Percentiles rank a stretch among this genome's conserved stretches.
These are phyloP conservation scores for Ambrosiella cleistominuta DNA, from an alignment of 2,329 filamentous ascomycete species.

Conservation along the genomic window DNA sequence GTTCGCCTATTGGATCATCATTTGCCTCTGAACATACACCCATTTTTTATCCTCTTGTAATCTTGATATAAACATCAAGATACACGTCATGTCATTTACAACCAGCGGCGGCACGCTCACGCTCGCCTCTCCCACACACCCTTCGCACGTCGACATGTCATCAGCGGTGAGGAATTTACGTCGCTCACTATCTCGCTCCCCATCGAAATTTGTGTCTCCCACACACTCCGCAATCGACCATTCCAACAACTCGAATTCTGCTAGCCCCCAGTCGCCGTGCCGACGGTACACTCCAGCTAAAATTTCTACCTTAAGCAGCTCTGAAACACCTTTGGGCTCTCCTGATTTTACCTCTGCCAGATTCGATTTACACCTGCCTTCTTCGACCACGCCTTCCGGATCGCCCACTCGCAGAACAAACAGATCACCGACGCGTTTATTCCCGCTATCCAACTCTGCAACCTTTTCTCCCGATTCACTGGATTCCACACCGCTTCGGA, in stretches of 20 bases:
- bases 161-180: constrained; percentile 68
- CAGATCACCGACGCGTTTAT: constrained; percentile 10
- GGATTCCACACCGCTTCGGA: constrained; percentile 26
- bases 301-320: constrained; percentile 8
- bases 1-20: too few relatives aligned
- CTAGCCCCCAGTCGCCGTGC: constrained; percentile 35
- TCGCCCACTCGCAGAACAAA: constrained; percentile 16
- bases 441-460: constrained; percentile 14
- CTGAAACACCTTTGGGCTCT: constrained; percentile 4
- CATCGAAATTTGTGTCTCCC: constrained; percentile 51
- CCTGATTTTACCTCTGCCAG: constrained; percentile 2
- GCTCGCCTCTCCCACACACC: constrained; percentile 69
- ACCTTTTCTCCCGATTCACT: constrained; percentile 40
- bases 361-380: constrained; percentile 3
- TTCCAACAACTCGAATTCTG: constrained; percentile 37
- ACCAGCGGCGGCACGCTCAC: constrained; percentile 57
- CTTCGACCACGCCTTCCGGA: constrained; percentile 8
- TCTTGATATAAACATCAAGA: not conserved
- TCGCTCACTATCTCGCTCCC: constrained; percentile 81
- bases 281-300: constrained; percentile 21
- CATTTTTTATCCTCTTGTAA: not conserved
- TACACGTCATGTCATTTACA: constrained; percentile 37
- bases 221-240: constrained; percentile 17
- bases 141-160: constrained; percentile 66
- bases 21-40: not conserved